A percentile compares a stretch with the other conserved stretches of the same genome.
Evolutionary conservation across 2,329 filamentous ascomycete genomes (phyloP).

Genomic region (Scytalidium sp.): DNA sequence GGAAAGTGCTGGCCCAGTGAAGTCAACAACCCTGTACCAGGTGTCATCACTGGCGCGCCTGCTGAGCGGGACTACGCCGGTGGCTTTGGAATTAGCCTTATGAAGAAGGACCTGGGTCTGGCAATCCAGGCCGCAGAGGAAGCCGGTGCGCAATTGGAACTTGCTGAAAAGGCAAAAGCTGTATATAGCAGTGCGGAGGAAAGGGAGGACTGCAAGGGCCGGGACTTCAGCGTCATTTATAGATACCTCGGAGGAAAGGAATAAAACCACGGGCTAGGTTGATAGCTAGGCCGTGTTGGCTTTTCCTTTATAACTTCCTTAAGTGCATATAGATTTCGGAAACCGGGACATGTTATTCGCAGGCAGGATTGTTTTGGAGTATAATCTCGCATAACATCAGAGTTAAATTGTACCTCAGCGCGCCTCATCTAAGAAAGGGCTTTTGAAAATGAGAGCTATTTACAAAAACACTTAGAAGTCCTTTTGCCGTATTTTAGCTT

Average conservation of each 20-base stretch:
- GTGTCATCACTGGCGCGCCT: conserved; percentile 74
- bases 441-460: too few species aligned
- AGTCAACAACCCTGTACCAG: conserved; percentile 90
- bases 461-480: too few species aligned
- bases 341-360: too few species aligned
- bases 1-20: conserved; percentile 96
- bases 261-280: too few species aligned
- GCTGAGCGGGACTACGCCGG: conserved; percentile 73
- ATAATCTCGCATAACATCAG: too few species aligned
- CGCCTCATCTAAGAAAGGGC: too few species aligned
- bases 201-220: conserved; percentile 59
- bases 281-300: too few species aligned
- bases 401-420: too few species aligned
- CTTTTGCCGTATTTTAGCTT: too few species aligned
- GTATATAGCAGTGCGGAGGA: conserved; percentile 68
- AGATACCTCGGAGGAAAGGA: conserved; percentile 62
- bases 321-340: too few species aligned
- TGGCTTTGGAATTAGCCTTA: conserved; percentile 73
- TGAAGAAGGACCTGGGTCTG: conserved; percentile 76
- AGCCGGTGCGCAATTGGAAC: conserved; percentile 61
- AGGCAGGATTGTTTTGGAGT: too few species aligned
- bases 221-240: conserved; percentile 82
- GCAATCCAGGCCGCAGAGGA: conserved; percentile 70
- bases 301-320: too few species aligned
- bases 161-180: conserved; percentile 59